A percentile compares a stretch with the other conserved stretches of the same genome.
Conservation (phyloP, 2,329 filamentous ascomycete genomes). For the Fusarium agapanthi region DNA sequence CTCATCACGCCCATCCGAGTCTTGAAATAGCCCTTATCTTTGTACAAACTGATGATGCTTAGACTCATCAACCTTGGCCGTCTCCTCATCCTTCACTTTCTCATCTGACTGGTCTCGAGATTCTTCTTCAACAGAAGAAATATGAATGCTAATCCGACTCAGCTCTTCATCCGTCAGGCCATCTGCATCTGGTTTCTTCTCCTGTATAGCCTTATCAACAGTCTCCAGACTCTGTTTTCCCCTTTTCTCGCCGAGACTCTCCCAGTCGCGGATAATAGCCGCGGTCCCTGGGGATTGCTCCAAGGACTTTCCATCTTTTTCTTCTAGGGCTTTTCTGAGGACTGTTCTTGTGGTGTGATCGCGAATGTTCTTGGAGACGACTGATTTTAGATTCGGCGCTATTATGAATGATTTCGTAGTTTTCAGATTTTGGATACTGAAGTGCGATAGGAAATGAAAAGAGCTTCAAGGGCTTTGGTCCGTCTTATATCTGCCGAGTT, state of each 20-base stretch:
- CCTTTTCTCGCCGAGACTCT: not conserved
- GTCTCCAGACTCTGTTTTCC: not conserved
- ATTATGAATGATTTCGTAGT: not conserved
- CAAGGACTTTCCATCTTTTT: not conserved
- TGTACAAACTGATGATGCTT: constrained; percentile 17
- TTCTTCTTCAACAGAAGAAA: not conserved
- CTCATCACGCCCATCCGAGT: constrained; percentile 9
- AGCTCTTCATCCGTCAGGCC: constrained; percentile 8
- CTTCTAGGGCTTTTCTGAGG: not conserved
- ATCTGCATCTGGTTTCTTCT: not conserved
- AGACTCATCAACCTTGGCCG: not conserved
- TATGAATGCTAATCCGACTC: not conserved
- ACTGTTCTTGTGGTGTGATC: constrained; percentile 1
- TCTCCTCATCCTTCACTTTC: not conserved
- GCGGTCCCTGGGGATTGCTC: not conserved
- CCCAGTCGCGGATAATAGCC: constrained; percentile 9
- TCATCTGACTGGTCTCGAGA: not conserved
- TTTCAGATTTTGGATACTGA: rapidly evolving
- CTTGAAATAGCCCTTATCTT: constrained; percentile 11
- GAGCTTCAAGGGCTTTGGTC: too few relatives aligned
- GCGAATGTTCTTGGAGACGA: constrained; percentile 1
- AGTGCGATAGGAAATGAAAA: not conserved
- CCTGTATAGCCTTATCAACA: not conserved
- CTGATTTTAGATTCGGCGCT: not conserved
- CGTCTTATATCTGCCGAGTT: not conserved